These are phyloP conservation scores for Blastocystis sp. DNA, from an alignment of 352 stramenopile species.

Conservation along the genomic window DNA sequence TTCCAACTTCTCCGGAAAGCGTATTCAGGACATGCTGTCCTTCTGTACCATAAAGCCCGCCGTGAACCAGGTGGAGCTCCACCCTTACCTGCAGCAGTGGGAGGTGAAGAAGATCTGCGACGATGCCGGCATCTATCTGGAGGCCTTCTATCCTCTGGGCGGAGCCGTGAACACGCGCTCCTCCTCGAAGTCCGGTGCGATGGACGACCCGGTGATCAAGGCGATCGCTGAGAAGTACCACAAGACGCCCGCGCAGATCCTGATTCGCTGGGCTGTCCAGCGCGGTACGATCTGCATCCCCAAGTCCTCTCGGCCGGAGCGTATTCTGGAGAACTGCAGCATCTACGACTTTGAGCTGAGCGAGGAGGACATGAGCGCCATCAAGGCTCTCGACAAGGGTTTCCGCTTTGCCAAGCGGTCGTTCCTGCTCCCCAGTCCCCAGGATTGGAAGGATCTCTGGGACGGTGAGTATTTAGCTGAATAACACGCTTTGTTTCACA, in stretches of 20 bases:
- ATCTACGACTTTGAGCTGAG: constrained; percentile 76
- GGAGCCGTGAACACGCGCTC: constrained; percentile 71
- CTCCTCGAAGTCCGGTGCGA: constrained; percentile 28
- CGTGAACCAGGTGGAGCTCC: constrained; percentile 79
- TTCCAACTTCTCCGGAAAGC: constrained; percentile 76
- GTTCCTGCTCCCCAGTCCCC: constrained; percentile 35
- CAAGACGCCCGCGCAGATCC: constrained; percentile 76
- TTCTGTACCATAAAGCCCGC: constrained; percentile 74
- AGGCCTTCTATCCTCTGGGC: constrained; percentile 77
- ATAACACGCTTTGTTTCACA: constrained; percentile 23
- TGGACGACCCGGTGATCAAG: constrained; percentile 73
- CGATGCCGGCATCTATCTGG: constrained; percentile 74
- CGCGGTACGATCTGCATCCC: constrained; percentile 75
- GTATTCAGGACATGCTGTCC: constrained; percentile 74
- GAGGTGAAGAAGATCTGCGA: constrained; percentile 75
- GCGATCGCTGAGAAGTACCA: constrained; percentile 72
- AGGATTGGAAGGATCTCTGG: constrained; percentile 34
- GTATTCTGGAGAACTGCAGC: constrained; percentile 77
- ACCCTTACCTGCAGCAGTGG: constrained; percentile 76
- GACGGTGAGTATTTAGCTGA: constrained; percentile 58
- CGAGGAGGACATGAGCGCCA: constrained; percentile 76
- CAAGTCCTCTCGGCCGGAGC: constrained; percentile 74
- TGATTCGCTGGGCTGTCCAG: constrained; percentile 78
- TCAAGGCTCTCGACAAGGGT: constrained; percentile 78
- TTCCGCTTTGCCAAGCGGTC: constrained; percentile 73